Percentiles rank a stretch among this genome's conserved stretches.
Evolutionary conservation across 2,329 filamentous ascomycete species (phyloP).

Genomic region (Fusarium sulawesiense): DNA sequence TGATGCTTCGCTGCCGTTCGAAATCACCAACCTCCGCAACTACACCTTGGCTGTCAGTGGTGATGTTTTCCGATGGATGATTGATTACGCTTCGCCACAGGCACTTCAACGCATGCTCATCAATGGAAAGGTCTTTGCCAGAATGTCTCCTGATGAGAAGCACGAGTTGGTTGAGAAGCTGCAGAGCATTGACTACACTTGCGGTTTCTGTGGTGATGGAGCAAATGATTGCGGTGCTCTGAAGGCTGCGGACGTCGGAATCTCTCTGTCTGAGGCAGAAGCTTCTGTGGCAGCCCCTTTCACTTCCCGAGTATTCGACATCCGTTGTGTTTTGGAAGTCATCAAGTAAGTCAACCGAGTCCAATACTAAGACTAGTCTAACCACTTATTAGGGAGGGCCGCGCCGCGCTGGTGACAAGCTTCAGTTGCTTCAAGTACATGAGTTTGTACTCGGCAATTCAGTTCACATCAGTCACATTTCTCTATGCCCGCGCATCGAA

Average conservation of each 20-base stretch:
- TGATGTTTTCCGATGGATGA: slow-evolving; percentile 95
- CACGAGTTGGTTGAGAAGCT: slow-evolving; percentile 97
- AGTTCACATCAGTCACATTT: slow-evolving; percentile 97
- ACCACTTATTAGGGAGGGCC: slow-evolving; percentile 74
- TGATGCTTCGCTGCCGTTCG: slow-evolving; percentile 87
- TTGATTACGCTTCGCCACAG: slow-evolving; percentile 88
- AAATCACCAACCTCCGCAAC: slow-evolving; percentile 82
- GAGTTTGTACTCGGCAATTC: slow-evolving; percentile 98
- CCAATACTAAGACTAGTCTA: slow-evolving; percentile 19
- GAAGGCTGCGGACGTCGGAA: slow-evolving; percentile 97
- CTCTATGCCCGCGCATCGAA: slow-evolving; percentile 94
- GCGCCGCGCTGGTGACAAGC: slow-evolving; percentile 95
- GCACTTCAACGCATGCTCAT: slow-evolving; percentile 87
- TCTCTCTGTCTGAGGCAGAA: slow-evolving; percentile 96
- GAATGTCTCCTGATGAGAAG: slow-evolving; percentile 99
- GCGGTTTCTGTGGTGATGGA: slow-evolving; percentile 95
- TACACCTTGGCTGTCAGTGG: slow-evolving; percentile 92
- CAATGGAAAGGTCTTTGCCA: slow-evolving; percentile 90
- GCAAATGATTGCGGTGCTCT: slow-evolving; percentile 97
- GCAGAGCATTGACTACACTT: slow-evolving; percentile 94
- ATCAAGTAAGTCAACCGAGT: slow-evolving; percentile 70
- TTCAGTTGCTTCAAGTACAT: slow-evolving; percentile 99
- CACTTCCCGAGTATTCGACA: slow-evolving; percentile 94
- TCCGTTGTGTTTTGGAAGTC: slow-evolving; percentile 91
- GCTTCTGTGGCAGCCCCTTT: slow-evolving; percentile 98